Percentiles rank a stretch among this genome's conserved stretches.
Evolutionary conservation across 148 eudicot genomes (phyloP).

Genomic region (Silene conica): DNA sequence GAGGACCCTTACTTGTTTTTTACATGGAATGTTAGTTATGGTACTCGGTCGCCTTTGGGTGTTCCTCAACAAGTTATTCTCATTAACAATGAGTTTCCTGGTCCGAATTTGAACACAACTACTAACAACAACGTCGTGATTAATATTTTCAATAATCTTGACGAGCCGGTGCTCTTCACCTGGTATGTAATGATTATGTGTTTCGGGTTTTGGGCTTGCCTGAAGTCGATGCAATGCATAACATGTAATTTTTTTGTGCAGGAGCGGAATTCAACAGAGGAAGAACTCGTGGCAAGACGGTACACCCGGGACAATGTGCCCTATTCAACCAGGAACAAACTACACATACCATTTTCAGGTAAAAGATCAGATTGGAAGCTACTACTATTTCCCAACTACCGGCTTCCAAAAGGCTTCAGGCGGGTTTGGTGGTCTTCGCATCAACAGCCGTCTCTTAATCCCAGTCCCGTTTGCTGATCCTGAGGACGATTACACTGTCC

Average conservation of each 20-base stretch:
- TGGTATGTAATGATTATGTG: constrained; percentile 28
- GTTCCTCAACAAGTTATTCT: constrained; percentile 58
- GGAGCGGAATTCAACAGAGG: constrained; percentile 61
- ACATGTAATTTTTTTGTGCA: background rate
- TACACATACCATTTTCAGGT: constrained; percentile 59
- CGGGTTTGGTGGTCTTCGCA: constrained; percentile 44
- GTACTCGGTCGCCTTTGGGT: constrained; percentile 55
- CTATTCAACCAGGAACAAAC: constrained; percentile 54
- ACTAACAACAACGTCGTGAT: constrained; percentile 59
- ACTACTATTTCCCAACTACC: constrained; percentile 51
- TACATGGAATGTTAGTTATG: constrained; percentile 54
- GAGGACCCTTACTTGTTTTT: constrained; percentile 61
- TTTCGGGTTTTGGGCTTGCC: too few relatives aligned
- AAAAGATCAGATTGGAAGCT: constrained; percentile 65
- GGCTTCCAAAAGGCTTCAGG: constrained; percentile 46
- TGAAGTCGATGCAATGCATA: too few relatives aligned
- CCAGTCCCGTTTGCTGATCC: constrained; percentile 55
- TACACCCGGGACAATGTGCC: constrained; percentile 52
- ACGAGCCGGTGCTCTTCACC: constrained; percentile 59
- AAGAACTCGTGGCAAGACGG: constrained; percentile 76
- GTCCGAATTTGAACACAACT: constrained; percentile 52
- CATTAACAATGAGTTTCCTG: constrained; percentile 56
- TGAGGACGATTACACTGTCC: constrained; percentile 49
- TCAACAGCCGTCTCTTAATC: constrained; percentile 49
- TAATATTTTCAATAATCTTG: constrained; percentile 62